Base-by-base conservation (phyloP, 345 rosid species). In the Aquilaria malaccensis region DNA sequence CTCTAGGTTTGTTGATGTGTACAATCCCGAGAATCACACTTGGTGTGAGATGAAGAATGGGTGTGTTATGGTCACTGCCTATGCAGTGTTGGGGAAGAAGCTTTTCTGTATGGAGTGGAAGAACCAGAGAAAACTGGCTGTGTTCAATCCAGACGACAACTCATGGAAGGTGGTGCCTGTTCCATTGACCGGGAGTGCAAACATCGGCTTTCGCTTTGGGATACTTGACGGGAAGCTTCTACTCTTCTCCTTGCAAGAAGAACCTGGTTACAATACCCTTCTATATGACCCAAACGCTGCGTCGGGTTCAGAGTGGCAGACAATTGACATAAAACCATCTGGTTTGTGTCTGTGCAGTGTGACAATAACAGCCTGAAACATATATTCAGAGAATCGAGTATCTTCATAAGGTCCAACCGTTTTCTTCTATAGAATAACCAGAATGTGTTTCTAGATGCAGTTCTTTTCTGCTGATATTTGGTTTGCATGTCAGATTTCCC, bases 21-120 rank as follows among this genome's bases (percentile, higher is more conserved):
- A 86, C 82, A 68, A 83, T 63, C 83, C 95, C 5, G 89, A 74
- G 65, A 68, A 66, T 50, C 80, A 75, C n/a, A 33, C 68, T 50
- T 94, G 99, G 99, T 14, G 77, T 52, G 82, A 89, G 63, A 81
- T 85, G 76, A 94, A 88, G 79, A 90, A 86, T 50, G 97, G 99
- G 33, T 76, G 95, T 61, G 95, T 86, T 13, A 90, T 88, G 99
- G 96, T 86, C 54, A 94, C 99, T 37, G 85, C 99, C 59, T 95
- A 90, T 75, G 95, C 93, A 37, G 93, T 78, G 60, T 72, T 90
- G 56, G 93, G 76, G 11, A 74, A 72, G 62, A 88, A 85, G 74
- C 89, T 94, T 66, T 90, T 72, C 73, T 94, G 99, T 60, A 80
- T 88, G 69, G 95, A 90, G 55, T 90, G 99, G 97, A 94, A 83